These are phyloP conservation scores for Blastobotrys elegans DNA, from an alignment of 1,139 yeast species.

Conservation along the genomic window DNA sequence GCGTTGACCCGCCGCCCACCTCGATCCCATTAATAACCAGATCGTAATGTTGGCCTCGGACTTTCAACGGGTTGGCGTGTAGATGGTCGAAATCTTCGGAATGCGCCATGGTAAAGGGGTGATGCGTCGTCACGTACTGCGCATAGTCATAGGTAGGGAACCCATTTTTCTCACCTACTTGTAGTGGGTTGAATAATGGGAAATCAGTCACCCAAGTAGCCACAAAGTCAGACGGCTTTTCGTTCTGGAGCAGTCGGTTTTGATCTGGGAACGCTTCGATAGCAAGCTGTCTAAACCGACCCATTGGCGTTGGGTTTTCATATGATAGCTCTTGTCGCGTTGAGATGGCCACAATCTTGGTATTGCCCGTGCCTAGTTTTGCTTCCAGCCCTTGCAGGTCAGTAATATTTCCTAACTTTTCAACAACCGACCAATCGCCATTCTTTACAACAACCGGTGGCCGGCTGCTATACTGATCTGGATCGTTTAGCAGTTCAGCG, in stretches of 20 bases:
- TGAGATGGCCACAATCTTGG: slow-evolving; percentile 75
- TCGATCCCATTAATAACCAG: slow-evolving; percentile 92
- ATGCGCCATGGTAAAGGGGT: slow-evolving; percentile 92
- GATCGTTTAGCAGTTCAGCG: slow-evolving; percentile 39
- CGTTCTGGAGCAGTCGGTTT: slow-evolving; percentile 37
- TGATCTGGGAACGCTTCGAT: slow-evolving; percentile 48
- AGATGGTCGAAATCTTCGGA: slow-evolving; percentile 59
- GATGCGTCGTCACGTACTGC: slow-evolving; percentile 72
- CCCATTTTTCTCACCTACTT: slow-evolving; percentile 25
- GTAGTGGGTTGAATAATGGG: slow-evolving; percentile 77
- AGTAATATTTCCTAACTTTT: slow-evolving; percentile 37
- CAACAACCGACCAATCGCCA: slow-evolving; percentile 3
- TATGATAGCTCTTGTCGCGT: slow-evolving; percentile 63
- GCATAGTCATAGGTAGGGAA: slow-evolving; percentile 59
- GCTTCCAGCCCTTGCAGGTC: slow-evolving; percentile 17
- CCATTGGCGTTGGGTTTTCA: slow-evolving; percentile 95
- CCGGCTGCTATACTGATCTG: slow-evolving; percentile 50
- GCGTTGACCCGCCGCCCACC: slow-evolving; percentile 94
- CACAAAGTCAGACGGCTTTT: slow-evolving; percentile 41
- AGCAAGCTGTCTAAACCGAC: slow-evolving; percentile 73
- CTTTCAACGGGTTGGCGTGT: slow-evolving; percentile 51
- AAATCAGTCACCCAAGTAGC: slow-evolving; percentile 86
- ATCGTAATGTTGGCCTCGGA: slow-evolving; percentile 92
- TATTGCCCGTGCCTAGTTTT: slow-evolving; percentile 8
- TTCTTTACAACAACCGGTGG: slow-evolving; percentile 45